These are phyloP conservation scores for Ganoderma resinaceum DNA, from an alignment of 1,284 basidiomycete genomes.

Conservation along the genomic window DNA sequence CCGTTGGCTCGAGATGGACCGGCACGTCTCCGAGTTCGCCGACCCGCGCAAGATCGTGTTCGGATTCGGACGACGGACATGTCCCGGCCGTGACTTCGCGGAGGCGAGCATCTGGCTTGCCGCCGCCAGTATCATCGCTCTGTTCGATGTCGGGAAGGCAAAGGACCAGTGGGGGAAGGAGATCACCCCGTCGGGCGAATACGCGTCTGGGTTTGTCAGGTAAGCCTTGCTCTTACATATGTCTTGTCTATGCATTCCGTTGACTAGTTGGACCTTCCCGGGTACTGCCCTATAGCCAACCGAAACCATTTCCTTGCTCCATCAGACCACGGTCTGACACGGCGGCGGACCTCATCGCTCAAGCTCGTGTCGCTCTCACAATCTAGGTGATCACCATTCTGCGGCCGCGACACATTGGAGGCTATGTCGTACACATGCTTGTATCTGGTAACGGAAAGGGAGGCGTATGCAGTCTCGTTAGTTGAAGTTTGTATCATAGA, in stretches of 20 bases:
- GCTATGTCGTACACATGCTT: background rate
- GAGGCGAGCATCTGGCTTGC: constrained; percentile 36
- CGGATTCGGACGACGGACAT: constrained; percentile 40
- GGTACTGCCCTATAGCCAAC: constrained; percentile 25
- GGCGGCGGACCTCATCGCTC: constrained; percentile 24
- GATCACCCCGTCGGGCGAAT: constrained; percentile 32
- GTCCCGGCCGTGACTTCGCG: constrained; percentile 39
- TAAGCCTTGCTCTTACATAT: constrained; percentile 18
- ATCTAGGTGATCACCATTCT: constrained; percentile 1
- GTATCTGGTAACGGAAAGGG: background rate
- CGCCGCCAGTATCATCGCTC: constrained; percentile 31
- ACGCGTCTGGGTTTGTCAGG: constrained; percentile 35
- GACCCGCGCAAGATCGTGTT: constrained; percentile 41
- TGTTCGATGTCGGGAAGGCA: constrained; percentile 34
- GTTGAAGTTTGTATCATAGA: background rate
- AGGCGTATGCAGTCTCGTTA: background rate
- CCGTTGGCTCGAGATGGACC: constrained; percentile 39
- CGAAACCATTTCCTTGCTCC: constrained; percentile 32
- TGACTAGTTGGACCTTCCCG: background rate
- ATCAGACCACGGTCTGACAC: constrained; percentile 30
- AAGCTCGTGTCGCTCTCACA: constrained; percentile 22
- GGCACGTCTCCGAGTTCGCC: constrained; percentile 27
- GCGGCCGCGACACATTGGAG: background rate
- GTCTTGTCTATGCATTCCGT: too few relatives aligned
- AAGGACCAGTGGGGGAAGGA: constrained; percentile 30